Evolutionary conservation across 768 basidiomycete species (phyloP).

Genomic region (Kwoniella pini): DNA sequence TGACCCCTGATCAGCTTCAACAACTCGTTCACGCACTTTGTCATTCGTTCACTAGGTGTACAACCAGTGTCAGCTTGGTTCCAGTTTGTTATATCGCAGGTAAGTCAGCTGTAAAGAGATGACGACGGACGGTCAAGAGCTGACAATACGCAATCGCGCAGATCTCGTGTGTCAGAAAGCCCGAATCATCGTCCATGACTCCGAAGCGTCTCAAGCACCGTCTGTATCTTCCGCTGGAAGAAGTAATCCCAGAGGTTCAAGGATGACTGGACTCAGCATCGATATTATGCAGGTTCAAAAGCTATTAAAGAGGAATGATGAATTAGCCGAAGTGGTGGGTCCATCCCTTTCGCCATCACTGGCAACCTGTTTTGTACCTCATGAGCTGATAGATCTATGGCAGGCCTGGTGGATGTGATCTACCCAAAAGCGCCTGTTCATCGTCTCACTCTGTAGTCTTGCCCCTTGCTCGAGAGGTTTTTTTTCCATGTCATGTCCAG

Average conservation of each 20-base stretch:
- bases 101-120: constrained; percentile 25
- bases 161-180: constrained; percentile 52
- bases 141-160: constrained; percentile 4
- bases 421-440: no score
- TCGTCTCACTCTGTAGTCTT: no score
- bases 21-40: constrained; percentile 45
- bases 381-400: constrained; percentile 18
- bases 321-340: constrained; percentile 42
- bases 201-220: constrained; percentile 22
- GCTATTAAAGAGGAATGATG: constrained; percentile 41
- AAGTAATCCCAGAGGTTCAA: background rate
- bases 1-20: constrained; percentile 50
- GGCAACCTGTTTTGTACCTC: background rate
- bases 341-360: no score
- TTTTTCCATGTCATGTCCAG: background rate
- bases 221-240: constrained; percentile 39
- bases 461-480: background rate
- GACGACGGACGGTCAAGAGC: no score
- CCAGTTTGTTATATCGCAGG: constrained; percentile 53
- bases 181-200: constrained; percentile 47
- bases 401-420: constrained; percentile 49
- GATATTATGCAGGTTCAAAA: constrained; percentile 50
- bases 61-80: constrained; percentile 49
- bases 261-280: constrained; percentile 20
- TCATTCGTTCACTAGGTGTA: constrained; percentile 50